A percentile compares a stretch with the other conserved stretches of the same genome.
Evolutionary conservation across 2,329 filamentous ascomycete genomes (phyloP).

Genomic region (Xylariaceae sp.): DNA sequence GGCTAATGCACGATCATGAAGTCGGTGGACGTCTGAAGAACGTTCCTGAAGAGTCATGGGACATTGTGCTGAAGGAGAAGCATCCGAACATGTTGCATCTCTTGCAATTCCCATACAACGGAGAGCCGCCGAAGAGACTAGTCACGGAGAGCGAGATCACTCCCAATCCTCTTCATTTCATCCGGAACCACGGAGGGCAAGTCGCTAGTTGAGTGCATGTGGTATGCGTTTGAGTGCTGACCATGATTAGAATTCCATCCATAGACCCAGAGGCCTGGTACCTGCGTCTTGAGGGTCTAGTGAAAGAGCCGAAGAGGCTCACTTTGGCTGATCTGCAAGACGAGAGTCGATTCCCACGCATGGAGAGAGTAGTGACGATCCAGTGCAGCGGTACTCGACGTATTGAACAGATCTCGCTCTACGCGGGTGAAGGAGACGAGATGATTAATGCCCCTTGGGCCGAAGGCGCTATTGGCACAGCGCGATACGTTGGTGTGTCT

Average conservation of each 20-base stretch:
- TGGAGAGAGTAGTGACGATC: conserved; percentile 54
- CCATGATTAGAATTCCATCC: conserved; percentile 46
- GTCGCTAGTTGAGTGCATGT: not conserved
- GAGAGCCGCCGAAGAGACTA: conserved; percentile 54
- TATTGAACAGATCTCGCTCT: conserved; percentile 61
- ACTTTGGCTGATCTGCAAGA: conserved; percentile 57
- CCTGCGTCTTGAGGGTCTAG: conserved; percentile 55
- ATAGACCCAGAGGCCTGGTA: conserved; percentile 53
- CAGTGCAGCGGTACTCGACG: conserved; percentile 66
- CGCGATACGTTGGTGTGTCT: conserved; percentile 56
- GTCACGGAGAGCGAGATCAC: conserved; percentile 53
- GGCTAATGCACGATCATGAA: not conserved
- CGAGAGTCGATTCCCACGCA: conserved; percentile 54
- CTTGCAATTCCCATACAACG: conserved; percentile 60
- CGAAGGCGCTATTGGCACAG: conserved; percentile 63
- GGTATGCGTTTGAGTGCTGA: not conserved
- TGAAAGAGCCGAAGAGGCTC: conserved; percentile 52
- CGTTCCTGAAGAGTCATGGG: conserved; percentile 55
- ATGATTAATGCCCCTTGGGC: conserved; percentile 52
- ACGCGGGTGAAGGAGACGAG: conserved; percentile 63
- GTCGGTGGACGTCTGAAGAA: conserved; percentile 40
- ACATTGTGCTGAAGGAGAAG: conserved; percentile 51
- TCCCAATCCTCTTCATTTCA: conserved; percentile 54
- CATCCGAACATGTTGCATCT: conserved; percentile 56
- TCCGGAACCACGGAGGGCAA: conserved; percentile 65